phyloP scores from a whole-genome alignment of 331 rosid species.

The Saraca asoca region DNA sequence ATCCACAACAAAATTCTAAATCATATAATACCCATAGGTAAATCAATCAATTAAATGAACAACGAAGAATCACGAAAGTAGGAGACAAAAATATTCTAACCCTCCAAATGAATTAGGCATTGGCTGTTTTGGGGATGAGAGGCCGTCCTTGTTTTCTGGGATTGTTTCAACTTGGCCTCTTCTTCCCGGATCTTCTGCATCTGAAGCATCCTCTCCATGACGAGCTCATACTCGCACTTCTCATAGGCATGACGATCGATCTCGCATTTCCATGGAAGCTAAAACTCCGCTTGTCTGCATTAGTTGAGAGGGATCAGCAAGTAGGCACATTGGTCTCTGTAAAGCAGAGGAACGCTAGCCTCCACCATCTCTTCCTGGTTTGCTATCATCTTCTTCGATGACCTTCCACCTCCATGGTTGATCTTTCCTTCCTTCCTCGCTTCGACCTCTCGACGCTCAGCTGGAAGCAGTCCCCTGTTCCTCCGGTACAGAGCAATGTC shows the following conservation, averaged over 20 bases:
- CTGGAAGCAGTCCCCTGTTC: no score
- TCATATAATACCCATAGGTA: no score
- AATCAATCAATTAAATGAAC: no score
- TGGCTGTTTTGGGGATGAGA: slow-evolving; percentile 57
- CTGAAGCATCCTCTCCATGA: slow-evolving; percentile 27
- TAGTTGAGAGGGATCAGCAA: slow-evolving; percentile 64
- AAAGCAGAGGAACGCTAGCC: slow-evolving; percentile 52
- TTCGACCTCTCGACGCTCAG: no score
- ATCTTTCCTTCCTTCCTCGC: neutral
- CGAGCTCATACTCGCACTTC: slow-evolving; percentile 67
- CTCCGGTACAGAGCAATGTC: no score
- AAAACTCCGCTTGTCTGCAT: slow-evolving; percentile 60
- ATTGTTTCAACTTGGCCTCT: slow-evolving; percentile 44
- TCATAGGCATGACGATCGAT: slow-evolving; percentile 58
- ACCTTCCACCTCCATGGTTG: slow-evolving; percentile 54
- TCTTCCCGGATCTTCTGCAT: slow-evolving; percentile 65
- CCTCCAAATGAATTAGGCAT: slow-evolving; percentile 18
- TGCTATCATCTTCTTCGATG: slow-evolving; percentile 67
- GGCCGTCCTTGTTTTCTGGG: slow-evolving; percentile 40
- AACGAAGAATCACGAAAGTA: no score
- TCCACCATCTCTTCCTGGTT: slow-evolving; percentile 66
- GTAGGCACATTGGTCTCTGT: slow-evolving; percentile 70
- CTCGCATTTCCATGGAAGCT: slow-evolving; percentile 70
- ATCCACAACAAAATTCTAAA: no score
- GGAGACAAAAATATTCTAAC: neutral